phyloP scores from a whole-genome alignment of 139 green algal species.

The Volvox africanus region DNA sequence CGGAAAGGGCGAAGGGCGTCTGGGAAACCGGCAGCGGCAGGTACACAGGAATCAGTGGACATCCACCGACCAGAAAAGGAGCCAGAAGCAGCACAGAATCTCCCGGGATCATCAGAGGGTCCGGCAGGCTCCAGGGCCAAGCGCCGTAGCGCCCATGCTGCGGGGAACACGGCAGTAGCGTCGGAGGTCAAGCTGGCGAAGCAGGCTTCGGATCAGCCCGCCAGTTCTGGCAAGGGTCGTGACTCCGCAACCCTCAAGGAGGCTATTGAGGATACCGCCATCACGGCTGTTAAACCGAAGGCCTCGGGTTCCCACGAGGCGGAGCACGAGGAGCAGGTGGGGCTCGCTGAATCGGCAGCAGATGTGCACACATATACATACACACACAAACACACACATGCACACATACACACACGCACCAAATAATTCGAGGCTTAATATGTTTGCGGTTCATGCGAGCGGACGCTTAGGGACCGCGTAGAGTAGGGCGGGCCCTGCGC shows the following conservation, averaged over 20 bases:
- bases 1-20: neutral
- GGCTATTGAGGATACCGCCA: neutral
- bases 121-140: neutral
- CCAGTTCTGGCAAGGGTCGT: neutral
- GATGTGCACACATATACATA: too few relatives aligned
- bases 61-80: neutral
- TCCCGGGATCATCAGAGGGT: neutral
- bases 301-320: neutral
- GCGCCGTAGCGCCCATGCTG: neutral
- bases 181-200: neutral
- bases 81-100: neutral
- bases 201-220: neutral
- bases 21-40: neutral
- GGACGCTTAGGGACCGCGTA: too few relatives aligned
- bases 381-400: too few relatives aligned
- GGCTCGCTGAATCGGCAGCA: neutral
- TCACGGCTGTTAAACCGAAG: neutral
- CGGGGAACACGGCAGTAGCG: neutral
- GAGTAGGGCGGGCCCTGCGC: too few relatives aligned
- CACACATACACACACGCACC: too few relatives aligned
- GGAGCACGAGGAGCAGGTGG: conserved; percentile 45
- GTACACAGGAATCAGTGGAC: neutral
- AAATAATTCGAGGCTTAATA: too few relatives aligned
- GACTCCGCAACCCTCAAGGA: neutral
- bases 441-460: too few relatives aligned